phyloP scores from a whole-genome alignment of 345 rosid genomes.

The Garcia nutans region DNA sequence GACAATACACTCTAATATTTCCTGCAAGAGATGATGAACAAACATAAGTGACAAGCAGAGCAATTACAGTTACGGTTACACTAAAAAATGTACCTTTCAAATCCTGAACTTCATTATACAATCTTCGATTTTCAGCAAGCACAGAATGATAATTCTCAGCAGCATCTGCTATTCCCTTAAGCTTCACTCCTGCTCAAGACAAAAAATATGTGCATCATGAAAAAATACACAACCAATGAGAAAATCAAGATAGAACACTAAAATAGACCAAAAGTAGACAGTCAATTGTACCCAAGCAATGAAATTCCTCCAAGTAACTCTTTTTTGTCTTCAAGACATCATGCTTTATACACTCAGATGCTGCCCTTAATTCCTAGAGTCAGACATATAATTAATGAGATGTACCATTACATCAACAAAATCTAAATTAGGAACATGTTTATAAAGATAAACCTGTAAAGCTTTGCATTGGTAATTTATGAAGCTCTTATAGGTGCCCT shows the following conservation, averaged over 20 bases:
- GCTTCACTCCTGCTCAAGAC: slow-evolving; percentile 55
- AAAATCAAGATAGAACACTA: slow-evolving; percentile 6
- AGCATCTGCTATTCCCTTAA: slow-evolving; percentile 77
- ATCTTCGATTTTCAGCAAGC: slow-evolving; percentile 77
- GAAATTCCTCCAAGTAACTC: slow-evolving; percentile 59
- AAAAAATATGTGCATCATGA: slow-evolving; percentile 14
- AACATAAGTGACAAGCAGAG: slow-evolving; percentile 23
- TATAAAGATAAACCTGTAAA: slow-evolving; percentile 54
- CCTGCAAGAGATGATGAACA: slow-evolving; percentile 43
- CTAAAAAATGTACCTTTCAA: slow-evolving; percentile 63
- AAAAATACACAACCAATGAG: slow-evolving; percentile 10
- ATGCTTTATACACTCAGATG: slow-evolving; percentile 57
- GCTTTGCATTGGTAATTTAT: slow-evolving; percentile 53
- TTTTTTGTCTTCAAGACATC: slow-evolving; percentile 63
- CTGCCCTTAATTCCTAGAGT: slow-evolving; percentile 61
- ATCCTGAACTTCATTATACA: slow-evolving; percentile 95
- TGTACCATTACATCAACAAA: slow-evolving; percentile 5
- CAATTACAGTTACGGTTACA: not conserved
- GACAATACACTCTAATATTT: slow-evolving; percentile 94
- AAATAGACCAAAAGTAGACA: not conserved
- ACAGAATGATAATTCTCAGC: slow-evolving; percentile 77
- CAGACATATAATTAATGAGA: slow-evolving; percentile 17
- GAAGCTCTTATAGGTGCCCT: slow-evolving; percentile 50
- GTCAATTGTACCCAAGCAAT: slow-evolving; percentile 54
- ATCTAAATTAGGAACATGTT: slow-evolving; percentile 11